Evolutionary conservation across 2,329 filamentous ascomycete species (phyloP).

Genomic region (Myriangium duriaei): DNA sequence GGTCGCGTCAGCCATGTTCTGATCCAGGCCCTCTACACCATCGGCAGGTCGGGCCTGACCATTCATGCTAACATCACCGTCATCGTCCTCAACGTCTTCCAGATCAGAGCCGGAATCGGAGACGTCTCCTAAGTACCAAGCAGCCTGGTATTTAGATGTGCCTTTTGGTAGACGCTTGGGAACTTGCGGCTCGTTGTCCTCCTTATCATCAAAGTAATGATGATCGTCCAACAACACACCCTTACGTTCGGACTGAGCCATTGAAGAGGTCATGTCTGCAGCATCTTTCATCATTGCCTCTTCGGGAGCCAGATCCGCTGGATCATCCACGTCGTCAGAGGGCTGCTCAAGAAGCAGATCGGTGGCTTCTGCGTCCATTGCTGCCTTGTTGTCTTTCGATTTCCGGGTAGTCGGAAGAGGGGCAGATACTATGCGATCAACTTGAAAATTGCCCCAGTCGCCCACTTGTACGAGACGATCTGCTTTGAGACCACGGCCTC

Average conservation of each 20-base stretch:
- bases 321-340: constrained; percentile 66
- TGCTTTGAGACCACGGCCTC: constrained; percentile 76
- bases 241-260: constrained; percentile 45
- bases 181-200: constrained; percentile 41
- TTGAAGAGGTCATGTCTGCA: constrained; percentile 36
- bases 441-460: constrained; percentile 87
- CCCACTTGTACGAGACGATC: constrained; percentile 84
- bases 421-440: constrained; percentile 75
- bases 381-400: constrained; percentile 52
- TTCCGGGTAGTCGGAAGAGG: constrained; percentile 47
- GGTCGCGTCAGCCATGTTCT: constrained; percentile 39
- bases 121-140: constrained; percentile 78
- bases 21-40: constrained; percentile 56
- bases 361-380: constrained; percentile 47
- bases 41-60: constrained; percentile 59
- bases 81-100: constrained; percentile 49
- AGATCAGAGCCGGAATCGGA: constrained; percentile 79
- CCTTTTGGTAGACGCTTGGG: constrained; percentile 76
- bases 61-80: constrained; percentile 41
- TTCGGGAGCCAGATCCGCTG: constrained; percentile 76
- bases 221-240: constrained; percentile 92
- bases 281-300: constrained; percentile 57
- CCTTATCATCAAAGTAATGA: constrained; percentile 89
- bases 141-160: constrained; percentile 86
- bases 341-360: constrained; percentile 57